Evolutionary conservation across 768 basidiomycete genomes (phyloP), one percentile per base, ranked within the genome.

Genomic region (Tulasnella calospora): DNA sequence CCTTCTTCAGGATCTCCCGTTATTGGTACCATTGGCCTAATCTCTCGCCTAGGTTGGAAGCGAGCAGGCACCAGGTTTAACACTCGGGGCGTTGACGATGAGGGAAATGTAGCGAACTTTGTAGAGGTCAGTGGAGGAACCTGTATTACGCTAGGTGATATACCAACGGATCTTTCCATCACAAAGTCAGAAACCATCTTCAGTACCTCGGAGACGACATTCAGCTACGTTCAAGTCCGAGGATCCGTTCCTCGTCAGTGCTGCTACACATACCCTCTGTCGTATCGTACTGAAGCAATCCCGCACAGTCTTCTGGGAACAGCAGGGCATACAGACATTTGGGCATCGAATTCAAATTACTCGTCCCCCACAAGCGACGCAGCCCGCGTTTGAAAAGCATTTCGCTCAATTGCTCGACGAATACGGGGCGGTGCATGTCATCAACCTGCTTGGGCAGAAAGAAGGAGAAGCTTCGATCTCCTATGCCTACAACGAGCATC

Each of bases 31-130:
- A 84, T 98, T 30, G 89, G 91, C 5, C 85, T 99, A 78, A 92
- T 98, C 73, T 95, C 93, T 17, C 88, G 98, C 55, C 87, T 99
- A 6, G 92, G 96, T 13, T 96, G 94, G 92, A 96, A 95, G 85
- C 89, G 97, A 80, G 96, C 98, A 35, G 98, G 98, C 3, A 98
- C 98, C 27, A 90, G 98, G 51, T 99, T 99, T 86, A 98, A 98
- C 83, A 96, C 96, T 17, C 89, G 97, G 78, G 97, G 97, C 1
- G 93, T 99, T 13, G 96, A 98, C 82, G 96, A 98, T 83, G 94
- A 96, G 80, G 95, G 96, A 47, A 91, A 96, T 83, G 92, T 92
- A 40, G 97, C 97, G 41, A 98, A 98, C 83, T 98, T 98, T 84
- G 97, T 97, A 9, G 98, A 99, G 89, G 94, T 91, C 81, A 76